A percentile compares a stretch with the other conserved stretches of the same genome.
phyloP scores from a whole-genome alignment of 2,329 filamentous ascomycete species.

The Epichloe festucae region DNA sequence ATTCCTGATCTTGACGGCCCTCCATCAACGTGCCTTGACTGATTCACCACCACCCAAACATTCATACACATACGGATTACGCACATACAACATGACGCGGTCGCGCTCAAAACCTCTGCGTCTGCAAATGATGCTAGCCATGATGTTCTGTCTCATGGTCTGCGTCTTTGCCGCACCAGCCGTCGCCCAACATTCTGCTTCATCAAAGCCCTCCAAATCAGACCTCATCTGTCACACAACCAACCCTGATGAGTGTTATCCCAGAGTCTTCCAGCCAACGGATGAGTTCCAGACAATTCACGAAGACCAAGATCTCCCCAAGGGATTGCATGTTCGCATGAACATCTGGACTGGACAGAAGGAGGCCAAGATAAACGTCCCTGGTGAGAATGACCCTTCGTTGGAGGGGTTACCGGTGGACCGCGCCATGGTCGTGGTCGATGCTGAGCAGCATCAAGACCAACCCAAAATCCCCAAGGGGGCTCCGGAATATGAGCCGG shows the following conservation, averaged over 20 bases:
- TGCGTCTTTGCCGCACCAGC: constrained; percentile 14
- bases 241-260: constrained; percentile 50
- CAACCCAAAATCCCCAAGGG: constrained; percentile 28
- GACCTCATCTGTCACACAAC: constrained; percentile 53
- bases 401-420: constrained; percentile 40
- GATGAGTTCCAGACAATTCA: constrained; percentile 50
- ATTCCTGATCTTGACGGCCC: too few relatives aligned
- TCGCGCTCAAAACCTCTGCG: constrained; percentile 1
- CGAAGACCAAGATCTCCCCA: constrained; percentile 51
- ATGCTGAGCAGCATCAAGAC: constrained; percentile 24
- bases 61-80: background rate
- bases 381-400: constrained; percentile 33
- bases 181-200: constrained; percentile 15
- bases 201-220: constrained; percentile 24
- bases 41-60: background rate
- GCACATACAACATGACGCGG: background rate
- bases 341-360: constrained; percentile 51
- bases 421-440: constrained; percentile 39
- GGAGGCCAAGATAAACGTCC: constrained; percentile 54
- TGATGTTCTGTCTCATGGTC: constrained; percentile 17
- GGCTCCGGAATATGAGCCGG: constrained; percentile 43
- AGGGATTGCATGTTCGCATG: constrained; percentile 52
- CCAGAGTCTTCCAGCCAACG: constrained; percentile 49
- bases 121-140: constrained; percentile 8
- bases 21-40: too few relatives aligned